Conservation (phyloP, 176 grass and related monocot species). For the Ensete glaucum region DNA sequence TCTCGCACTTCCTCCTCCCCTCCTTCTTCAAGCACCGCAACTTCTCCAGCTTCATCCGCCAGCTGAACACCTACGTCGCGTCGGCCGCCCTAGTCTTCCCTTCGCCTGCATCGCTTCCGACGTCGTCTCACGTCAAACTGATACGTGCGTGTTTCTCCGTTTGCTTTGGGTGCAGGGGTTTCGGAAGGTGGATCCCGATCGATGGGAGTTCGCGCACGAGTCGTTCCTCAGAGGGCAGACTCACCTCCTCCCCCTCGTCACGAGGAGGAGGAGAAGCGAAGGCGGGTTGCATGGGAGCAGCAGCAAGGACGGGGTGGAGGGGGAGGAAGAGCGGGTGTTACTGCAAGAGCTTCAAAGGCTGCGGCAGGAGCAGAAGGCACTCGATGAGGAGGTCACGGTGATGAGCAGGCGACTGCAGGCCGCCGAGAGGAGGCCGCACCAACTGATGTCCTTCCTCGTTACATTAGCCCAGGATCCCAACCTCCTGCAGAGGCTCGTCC, state of each 20-base stretch:
- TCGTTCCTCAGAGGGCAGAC: conserved; percentile 55
- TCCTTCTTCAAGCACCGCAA: conserved; percentile 41
- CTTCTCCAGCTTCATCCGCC: conserved; percentile 33
- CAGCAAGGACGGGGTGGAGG: neutral
- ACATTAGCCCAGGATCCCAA: conserved; percentile 40
- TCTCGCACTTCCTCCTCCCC: conserved; percentile 57
- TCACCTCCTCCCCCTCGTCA: conserved; percentile 45
- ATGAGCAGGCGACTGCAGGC: conserved; percentile 50
- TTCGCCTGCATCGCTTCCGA: too few species aligned
- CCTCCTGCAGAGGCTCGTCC: conserved; percentile 21
- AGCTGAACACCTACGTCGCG: conserved; percentile 25
- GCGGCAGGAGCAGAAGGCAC: conserved; percentile 41
- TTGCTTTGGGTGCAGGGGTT: conserved; percentile 31
- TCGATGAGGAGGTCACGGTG: conserved; percentile 43
- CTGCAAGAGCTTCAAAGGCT: conserved; percentile 36
- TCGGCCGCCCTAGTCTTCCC: too few species aligned
- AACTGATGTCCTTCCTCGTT: conserved; percentile 53
- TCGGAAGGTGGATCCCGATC: conserved; percentile 60
- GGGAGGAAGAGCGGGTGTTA: conserved; percentile 4
- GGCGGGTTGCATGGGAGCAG: neutral
- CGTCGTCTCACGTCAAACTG: neutral
- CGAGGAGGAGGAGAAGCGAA: conserved; percentile 31
- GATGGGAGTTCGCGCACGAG: conserved; percentile 75
- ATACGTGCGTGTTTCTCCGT: too few species aligned
- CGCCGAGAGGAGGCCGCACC: conserved; percentile 45